phyloP scores from a whole-genome alignment of 1,284 basidiomycete genomes.

The Cryptococcus sp. region DNA sequence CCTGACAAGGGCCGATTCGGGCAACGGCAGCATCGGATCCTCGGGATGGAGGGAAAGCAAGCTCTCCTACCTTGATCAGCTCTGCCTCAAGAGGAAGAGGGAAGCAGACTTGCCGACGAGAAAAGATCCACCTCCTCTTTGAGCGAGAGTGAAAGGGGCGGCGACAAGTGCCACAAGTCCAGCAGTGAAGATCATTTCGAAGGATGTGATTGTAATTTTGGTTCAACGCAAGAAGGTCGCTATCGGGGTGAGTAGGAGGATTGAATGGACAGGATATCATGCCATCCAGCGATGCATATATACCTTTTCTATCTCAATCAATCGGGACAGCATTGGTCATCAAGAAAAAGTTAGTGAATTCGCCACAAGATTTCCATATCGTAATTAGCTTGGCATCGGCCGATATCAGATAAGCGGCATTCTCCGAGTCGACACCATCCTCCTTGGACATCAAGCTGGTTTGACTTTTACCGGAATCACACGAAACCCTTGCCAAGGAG shows the following conservation, averaged over 20 bases:
- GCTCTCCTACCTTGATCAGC: background rate
- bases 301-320: too few species aligned
- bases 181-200: background rate
- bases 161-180: background rate
- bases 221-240: background rate
- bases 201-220: background rate
- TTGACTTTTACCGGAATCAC: background rate
- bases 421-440: background rate
- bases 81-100: background rate
- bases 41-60: slow-evolving; percentile 1
- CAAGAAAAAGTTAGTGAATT: background rate
- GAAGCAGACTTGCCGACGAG: background rate
- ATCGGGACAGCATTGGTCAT: background rate
- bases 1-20: slow-evolving; percentile 6
- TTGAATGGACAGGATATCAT: background rate
- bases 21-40: slow-evolving; percentile 1
- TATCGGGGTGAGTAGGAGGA: background rate
- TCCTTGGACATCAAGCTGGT: too few species aligned
- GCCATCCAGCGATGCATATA: background rate
- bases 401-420: background rate
- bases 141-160: background rate
- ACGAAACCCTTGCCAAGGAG: background rate
- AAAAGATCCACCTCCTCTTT: background rate
- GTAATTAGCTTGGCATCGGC: background rate
- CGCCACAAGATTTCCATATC: too few species aligned